A percentile compares a stretch with the other conserved stretches of the same genome.
Evolutionary conservation across 148 eudicot genomes (phyloP).

Genomic region (Persicaria tinctoria): DNA sequence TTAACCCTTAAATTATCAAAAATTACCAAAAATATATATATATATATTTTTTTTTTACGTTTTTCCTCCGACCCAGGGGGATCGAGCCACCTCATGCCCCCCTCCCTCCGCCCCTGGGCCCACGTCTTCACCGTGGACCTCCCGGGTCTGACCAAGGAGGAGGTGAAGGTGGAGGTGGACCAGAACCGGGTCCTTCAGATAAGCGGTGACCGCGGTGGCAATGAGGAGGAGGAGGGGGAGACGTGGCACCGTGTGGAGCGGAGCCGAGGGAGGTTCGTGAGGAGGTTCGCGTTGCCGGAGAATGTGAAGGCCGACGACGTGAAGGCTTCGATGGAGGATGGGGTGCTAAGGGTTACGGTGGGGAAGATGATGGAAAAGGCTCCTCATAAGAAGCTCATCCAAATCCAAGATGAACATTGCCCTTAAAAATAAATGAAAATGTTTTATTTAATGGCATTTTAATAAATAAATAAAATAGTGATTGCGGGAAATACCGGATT

Average conservation of each 20-base stretch:
- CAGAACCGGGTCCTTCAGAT: background rate
- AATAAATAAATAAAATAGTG: too few species aligned
- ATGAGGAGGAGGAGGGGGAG: slow-evolving; percentile 11
- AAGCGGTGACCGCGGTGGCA: background rate
- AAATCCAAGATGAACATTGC: too few species aligned
- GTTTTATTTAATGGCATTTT: too few species aligned
- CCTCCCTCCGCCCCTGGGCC: too few species aligned
- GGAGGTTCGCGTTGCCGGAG: slow-evolving; percentile 17
- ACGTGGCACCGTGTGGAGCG: slow-evolving; percentile 20
- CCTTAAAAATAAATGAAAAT: too few species aligned
- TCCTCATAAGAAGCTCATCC: too few species aligned
- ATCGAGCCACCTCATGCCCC: too few species aligned
- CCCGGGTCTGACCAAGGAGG: slow-evolving; percentile 8
- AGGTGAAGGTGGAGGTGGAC: slow-evolving; percentile 2
- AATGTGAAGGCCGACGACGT: slow-evolving; percentile 13
- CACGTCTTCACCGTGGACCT: slow-evolving; percentile 2
- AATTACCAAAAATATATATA: too few species aligned
- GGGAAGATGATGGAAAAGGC: background rate
- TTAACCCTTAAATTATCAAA: too few species aligned
- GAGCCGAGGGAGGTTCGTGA: slow-evolving; percentile 1
- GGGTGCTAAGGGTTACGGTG: slow-evolving; percentile 10
- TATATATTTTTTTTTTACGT: too few species aligned
- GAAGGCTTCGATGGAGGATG: slow-evolving; percentile 12
- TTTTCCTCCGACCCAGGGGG: too few species aligned
- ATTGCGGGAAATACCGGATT: too few species aligned